Evolutionary conservation across 441 rosid genomes (phyloP), one percentile per base, ranked within the genome.

Genomic region (Populus hybrid): DNA sequence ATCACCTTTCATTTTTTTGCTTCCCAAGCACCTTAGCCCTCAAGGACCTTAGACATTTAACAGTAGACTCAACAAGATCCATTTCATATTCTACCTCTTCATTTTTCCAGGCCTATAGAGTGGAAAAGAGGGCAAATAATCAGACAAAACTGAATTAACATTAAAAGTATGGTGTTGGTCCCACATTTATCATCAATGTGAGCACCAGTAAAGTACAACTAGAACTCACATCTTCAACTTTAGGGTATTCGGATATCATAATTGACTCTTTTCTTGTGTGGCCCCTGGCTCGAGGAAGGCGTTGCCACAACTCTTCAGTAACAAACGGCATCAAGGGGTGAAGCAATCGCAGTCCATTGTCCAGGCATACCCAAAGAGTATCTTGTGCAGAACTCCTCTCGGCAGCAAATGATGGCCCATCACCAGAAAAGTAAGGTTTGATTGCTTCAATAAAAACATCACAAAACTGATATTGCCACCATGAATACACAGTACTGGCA

Each of bases 391-490:
- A 86, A 42, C 78, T 88, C 85, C 89, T 90, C 76, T 91, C 93
- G 67, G 91, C 85, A 69, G 89, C 84, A 86, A 87, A 93, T 32
- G 77, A 34, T 16, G 86, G 82, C 77, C 87, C 84, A 81, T 87
- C 92, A 57, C 92, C 88, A 81, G 87, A 34, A 81, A 96, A 96
- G 79, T 93, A 93, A 42, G 97, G 98, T 78, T 94, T 94, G 87
- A 89, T 90, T 63, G 91, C 92, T 87, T 96, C 99, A 76, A 95
- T 91, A 79, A 90, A 94, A 74, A 94, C 92, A 83, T 95, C 97
- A 77, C 97, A 95, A 77, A 95, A 96, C 79, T 94, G 94, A 76
- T 96, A 94, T 66, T 93, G 97, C 99, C 97, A 95, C 99, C 98
- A 94, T 10, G 93, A 93, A 81, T 93, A 94, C 70, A 91, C 86